Base-by-base conservation (phyloP, 1,284 basidiomycete genomes). In the Ceratobasidium sp. region DNA sequence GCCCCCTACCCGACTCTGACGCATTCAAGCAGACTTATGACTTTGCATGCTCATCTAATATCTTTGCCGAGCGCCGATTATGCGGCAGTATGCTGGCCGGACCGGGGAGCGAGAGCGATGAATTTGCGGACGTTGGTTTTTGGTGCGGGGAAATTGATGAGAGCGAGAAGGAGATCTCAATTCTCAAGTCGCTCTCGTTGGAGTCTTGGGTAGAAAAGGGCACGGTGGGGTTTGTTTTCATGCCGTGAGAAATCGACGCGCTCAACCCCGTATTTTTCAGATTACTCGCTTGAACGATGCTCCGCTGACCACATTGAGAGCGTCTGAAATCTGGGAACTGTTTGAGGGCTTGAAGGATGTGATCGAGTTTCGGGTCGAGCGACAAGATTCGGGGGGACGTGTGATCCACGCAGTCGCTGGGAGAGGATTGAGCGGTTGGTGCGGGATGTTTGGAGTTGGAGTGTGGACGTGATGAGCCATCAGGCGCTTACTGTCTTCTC, bases 61-160 rank as follows among this genome's bases (percentile, higher is more conserved):
- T 71, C 33, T 69, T 67, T 23, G 79, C 77, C 48, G 60, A 71
- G 35, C 33, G 65, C 4, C 52, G 60, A 18, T 30, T 69, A 6
- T 75, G 71, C 52, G 67, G 71, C n/a, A 79, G 79, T 55, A 69
- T 79, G 46, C 66, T 79, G 5, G 79, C 67, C 30, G 79, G 79
- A 41, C 77, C 55, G 54, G 77, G 79, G n/a, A 79, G 79, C 66
- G 79, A 79, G 54, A 79, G 79, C 60, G 79, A 79, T 41, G 77
- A 79, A 38, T 79, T 64, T 35, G 60, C 71, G 14, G 79, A 79
- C 41, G 50, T 78, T 16, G 65, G 79, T 14, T 57, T 78, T 69
- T 74, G 74, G 71, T 76, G 52, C 64, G 55, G 79, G 65, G 54
- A 68, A 59, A 67, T 67, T 64, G 70, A 66, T 35, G 71, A 78